These are phyloP conservation scores for Protoeuglena noctilucae DNA, from an alignment of 139 green algal species.

Conservation along the genomic window DNA sequence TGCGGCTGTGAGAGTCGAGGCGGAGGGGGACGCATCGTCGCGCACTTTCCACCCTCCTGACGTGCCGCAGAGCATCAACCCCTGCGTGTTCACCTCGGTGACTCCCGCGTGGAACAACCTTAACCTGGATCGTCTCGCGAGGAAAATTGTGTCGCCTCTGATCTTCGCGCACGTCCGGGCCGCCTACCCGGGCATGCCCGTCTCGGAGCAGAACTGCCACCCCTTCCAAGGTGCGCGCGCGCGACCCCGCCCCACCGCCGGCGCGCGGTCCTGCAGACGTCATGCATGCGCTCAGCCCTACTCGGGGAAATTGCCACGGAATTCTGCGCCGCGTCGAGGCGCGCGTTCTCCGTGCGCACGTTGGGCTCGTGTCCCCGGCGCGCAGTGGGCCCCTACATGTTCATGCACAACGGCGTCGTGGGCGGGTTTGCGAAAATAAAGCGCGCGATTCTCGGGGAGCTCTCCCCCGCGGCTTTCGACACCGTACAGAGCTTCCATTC, in stretches of 20 bases:
- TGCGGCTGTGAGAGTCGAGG: too few species aligned
- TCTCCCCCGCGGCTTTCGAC: conserved; percentile 82
- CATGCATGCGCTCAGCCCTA: too few species aligned
- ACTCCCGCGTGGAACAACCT: conserved; percentile 93
- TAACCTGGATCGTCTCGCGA: conserved; percentile 72
- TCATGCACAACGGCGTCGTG: conserved; percentile 94
- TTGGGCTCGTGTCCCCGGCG: neutral
- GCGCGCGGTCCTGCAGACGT: too few species aligned
- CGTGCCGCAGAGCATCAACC: conserved; percentile 5
- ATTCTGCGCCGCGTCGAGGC: neutral
- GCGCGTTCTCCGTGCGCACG: neutral
- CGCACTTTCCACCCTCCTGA: neutral
- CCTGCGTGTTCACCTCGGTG: conserved; percentile 81
- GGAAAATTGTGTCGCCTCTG: conserved; percentile 74
- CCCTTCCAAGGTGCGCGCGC: conserved; percentile 70
- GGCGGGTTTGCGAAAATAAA: conserved; percentile 67
- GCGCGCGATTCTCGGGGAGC: conserved; percentile 43
- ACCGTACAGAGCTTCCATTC: conserved; percentile 75
- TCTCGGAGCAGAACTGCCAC: conserved; percentile 87
- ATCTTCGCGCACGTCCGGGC: conserved; percentile 89
- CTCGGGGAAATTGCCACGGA: neutral
- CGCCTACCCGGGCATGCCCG: conserved; percentile 86
- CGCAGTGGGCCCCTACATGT: conserved; percentile 67
- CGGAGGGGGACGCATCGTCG: conserved; percentile 14
- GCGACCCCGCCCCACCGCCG: too few species aligned